A percentile compares a stretch with the other conserved stretches of the same genome.
These are phyloP conservation scores for Trichocladium uniseriatum DNA, from an alignment of 495 filamentous ascomycete species.

Conservation along the genomic window DNA sequence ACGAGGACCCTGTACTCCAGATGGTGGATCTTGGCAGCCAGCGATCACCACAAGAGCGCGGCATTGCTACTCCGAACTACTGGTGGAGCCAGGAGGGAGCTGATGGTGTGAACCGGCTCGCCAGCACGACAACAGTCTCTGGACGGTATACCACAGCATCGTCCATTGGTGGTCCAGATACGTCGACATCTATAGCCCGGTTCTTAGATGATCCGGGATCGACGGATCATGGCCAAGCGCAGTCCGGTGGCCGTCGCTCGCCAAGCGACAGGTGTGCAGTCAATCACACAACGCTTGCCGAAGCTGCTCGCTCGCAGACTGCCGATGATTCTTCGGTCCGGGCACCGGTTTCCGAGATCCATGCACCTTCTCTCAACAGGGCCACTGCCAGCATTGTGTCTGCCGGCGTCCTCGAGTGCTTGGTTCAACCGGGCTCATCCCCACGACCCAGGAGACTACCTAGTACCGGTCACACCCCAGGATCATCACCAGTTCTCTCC, in stretches of 20 bases:
- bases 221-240: not conserved
- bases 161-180: not conserved
- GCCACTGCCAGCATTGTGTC: constrained; percentile 9
- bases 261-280: not conserved
- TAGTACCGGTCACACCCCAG: not conserved
- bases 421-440: constrained; percentile 12
- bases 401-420: constrained; percentile 8
- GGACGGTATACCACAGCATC: not conserved
- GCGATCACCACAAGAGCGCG: constrained; percentile 6
- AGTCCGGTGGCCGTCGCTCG: not conserved
- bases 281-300: not conserved
- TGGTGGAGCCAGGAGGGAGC: too few species aligned
- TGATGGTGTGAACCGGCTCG: too few species aligned
- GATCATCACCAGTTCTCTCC: not conserved
- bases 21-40: constrained; percentile 11
- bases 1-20: constrained; percentile 31
- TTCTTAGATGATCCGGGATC: constrained; percentile 1
- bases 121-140: too few species aligned
- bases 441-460: constrained; percentile 6
- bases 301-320: not conserved
- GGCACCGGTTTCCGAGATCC: not conserved
- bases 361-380: not conserved
- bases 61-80: not conserved
- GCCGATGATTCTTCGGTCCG: not conserved
- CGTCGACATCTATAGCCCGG: not conserved